Conservation (phyloP, 768 basidiomycete species). For the Panellus pusillus region DNA sequence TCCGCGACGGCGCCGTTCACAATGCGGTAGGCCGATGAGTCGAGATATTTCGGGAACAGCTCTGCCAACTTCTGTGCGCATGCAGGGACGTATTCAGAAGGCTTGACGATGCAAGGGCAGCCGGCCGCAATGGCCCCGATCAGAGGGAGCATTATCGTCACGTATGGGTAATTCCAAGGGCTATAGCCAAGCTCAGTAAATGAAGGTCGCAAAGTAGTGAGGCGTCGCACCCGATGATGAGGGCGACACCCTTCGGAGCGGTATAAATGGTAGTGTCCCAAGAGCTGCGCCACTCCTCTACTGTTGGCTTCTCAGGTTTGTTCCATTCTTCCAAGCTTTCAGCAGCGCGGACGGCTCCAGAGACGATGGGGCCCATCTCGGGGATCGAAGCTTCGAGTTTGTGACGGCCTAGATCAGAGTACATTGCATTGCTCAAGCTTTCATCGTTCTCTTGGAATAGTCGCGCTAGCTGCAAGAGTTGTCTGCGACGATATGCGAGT, state of each 20-base stretch:
- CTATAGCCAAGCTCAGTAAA: constrained; percentile 28
- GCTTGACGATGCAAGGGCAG: constrained; percentile 65
- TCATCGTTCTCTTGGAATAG: constrained; percentile 8
- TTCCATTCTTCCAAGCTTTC: constrained; percentile 13
- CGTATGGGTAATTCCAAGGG: constrained; percentile 68
- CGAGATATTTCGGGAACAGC: constrained; percentile 52
- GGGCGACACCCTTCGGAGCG: constrained; percentile 1
- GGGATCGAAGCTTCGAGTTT: neutral
- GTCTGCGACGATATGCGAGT: neutral
- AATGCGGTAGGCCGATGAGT: constrained; percentile 50
- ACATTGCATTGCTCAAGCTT: neutral
- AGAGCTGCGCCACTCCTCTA: constrained; percentile 4
- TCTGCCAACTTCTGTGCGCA: constrained; percentile 50
- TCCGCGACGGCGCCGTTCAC: constrained; percentile 62
- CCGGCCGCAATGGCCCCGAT: constrained; percentile 76
- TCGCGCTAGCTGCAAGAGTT: constrained; percentile 10
- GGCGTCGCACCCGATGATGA: constrained; percentile 1
- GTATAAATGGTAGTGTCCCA: constrained; percentile 10
- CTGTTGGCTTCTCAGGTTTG: constrained; percentile 7
- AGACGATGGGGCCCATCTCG: constrained; percentile 6
- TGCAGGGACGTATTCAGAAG: constrained; percentile 59
- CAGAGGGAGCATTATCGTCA: constrained; percentile 56
- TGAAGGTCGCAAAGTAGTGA: neutral
- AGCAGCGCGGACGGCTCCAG: constrained; percentile 3
- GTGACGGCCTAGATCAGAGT: constrained; percentile 2